Percentiles rank a stretch among this genome's conserved stretches.
Evolutionary conservation across 768 basidiomycete species (phyloP).

Genomic region (Pleurotus djamor): DNA sequence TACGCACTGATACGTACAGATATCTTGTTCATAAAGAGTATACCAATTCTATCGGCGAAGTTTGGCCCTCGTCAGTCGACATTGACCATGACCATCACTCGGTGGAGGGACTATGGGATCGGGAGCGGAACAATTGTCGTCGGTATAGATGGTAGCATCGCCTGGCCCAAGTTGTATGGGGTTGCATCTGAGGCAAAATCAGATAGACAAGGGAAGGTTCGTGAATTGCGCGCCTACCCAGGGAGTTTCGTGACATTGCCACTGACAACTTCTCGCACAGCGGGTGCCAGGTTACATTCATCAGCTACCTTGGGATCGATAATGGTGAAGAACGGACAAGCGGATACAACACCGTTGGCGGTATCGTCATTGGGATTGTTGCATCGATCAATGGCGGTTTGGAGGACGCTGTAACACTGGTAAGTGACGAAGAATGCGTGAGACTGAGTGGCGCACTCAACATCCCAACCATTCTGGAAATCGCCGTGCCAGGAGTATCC

Average conservation of each 20-base stretch:
- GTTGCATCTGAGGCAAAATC: slow-evolving; percentile 26
- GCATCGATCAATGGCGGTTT: slow-evolving; percentile 44
- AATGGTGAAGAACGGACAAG: slow-evolving; percentile 37
- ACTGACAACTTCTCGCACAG: slow-evolving; percentile 24
- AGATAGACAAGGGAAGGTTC: not conserved
- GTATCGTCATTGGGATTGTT: slow-evolving; percentile 36
- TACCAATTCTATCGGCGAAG: not conserved
- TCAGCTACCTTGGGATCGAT: slow-evolving; percentile 12
- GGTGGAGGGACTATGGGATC: not conserved
- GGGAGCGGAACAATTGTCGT: slow-evolving; percentile 20
- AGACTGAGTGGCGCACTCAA: slow-evolving; percentile 12
- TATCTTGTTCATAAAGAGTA: not conserved
- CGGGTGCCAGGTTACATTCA: slow-evolving; percentile 22
- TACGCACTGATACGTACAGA: not conserved
- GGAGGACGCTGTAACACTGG: slow-evolving; percentile 27
- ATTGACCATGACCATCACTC: not conserved
- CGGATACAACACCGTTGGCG: slow-evolving; percentile 30
- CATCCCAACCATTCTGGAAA: slow-evolving; percentile 53
- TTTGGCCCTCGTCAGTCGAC: not conserved
- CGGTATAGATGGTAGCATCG: slow-evolving; percentile 30
- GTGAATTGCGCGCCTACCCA: slow-evolving; percentile 17
- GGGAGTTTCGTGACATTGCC: slow-evolving; percentile 21
- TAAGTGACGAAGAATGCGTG: not conserved
- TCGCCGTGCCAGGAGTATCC: slow-evolving; percentile 48
- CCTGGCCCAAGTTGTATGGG: slow-evolving; percentile 35